phyloP scores from a whole-genome alignment of 768 basidiomycete genomes.

The Macrolepiota albuminosa region DNA sequence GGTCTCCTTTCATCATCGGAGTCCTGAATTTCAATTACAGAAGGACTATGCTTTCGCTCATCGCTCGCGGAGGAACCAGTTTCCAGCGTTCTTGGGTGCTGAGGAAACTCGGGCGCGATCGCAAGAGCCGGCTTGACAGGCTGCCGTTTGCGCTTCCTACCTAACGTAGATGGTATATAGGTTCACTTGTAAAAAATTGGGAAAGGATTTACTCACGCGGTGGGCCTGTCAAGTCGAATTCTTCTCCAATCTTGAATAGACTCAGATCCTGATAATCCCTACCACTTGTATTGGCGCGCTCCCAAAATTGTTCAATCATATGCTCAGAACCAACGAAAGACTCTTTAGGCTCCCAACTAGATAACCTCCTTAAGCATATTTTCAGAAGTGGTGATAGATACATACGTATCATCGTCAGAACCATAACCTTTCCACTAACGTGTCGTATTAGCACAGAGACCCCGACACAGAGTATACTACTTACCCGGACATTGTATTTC shows the following conservation, averaged over 20 bases:
- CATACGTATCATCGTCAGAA: constrained; percentile 54
- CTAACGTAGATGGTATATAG: constrained; percentile 9
- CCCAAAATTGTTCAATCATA: constrained; percentile 48
- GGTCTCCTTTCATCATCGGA: constrained; percentile 12
- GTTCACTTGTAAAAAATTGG: background rate
- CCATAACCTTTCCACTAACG: constrained; percentile 59
- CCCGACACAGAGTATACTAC: constrained; percentile 14
- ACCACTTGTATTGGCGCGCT: constrained; percentile 39
- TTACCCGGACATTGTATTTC: constrained; percentile 58
- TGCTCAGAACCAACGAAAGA: constrained; percentile 58
- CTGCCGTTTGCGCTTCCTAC: constrained; percentile 16
- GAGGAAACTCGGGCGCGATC: background rate
- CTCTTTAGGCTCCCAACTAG: constrained; percentile 64
- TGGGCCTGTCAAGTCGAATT: constrained; percentile 51
- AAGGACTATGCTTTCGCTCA: constrained; percentile 8
- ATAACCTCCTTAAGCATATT: background rate
- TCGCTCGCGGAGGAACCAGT: background rate
- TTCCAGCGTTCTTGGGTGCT: constrained; percentile 14
- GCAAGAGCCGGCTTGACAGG: constrained; percentile 1
- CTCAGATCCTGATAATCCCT: constrained; percentile 46
- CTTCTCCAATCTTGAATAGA: constrained; percentile 50
- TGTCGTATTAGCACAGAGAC: background rate
- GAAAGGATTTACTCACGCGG: constrained; percentile 38
- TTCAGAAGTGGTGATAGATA: constrained; percentile 5
- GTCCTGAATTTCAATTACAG: constrained; percentile 6